Evolutionary conservation across 1,139 yeast species (phyloP).

Genomic region (Pichia sp.): DNA sequence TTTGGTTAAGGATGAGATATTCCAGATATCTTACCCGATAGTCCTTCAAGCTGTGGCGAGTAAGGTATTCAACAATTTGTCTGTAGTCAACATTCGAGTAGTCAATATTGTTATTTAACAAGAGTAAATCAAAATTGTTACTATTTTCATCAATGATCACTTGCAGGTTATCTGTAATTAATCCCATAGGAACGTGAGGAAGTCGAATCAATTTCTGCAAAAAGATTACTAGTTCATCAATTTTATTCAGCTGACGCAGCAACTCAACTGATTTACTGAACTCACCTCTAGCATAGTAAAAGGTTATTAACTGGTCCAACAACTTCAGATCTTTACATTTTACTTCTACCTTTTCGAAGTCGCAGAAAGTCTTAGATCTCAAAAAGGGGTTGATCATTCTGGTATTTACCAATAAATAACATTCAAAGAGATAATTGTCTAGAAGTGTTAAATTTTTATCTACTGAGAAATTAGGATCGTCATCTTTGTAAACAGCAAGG

Average conservation of each 20-base stretch:
- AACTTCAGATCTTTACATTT: slow-evolving; percentile 49
- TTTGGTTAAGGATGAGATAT: slow-evolving; percentile 44
- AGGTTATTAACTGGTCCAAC: slow-evolving; percentile 72
- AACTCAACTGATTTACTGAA: slow-evolving; percentile 69
- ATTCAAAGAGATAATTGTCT: slow-evolving; percentile 75
- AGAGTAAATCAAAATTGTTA: slow-evolving; percentile 47
- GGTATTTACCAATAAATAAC: slow-evolving; percentile 65
- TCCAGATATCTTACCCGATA: slow-evolving; percentile 59
- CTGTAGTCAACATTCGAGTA: slow-evolving; percentile 55
- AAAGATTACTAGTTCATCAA: slow-evolving; percentile 50
- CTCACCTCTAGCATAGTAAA: slow-evolving; percentile 57
- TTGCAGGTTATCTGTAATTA: slow-evolving; percentile 55
- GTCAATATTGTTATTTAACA: slow-evolving; percentile 63
- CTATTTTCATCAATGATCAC: slow-evolving; percentile 36
- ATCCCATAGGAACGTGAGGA: slow-evolving; percentile 44
- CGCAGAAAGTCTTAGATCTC: slow-evolving; percentile 71
- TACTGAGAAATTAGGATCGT: slow-evolving; percentile 16
- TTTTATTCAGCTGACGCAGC: slow-evolving; percentile 34
- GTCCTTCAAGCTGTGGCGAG: slow-evolving; percentile 24
- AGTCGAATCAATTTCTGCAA: slow-evolving; percentile 46
- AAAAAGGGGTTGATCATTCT: slow-evolving; percentile 79
- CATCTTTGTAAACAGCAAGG: slow-evolving; percentile 35
- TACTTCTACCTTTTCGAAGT: slow-evolving; percentile 55
- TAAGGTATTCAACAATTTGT: slow-evolving; percentile 48
- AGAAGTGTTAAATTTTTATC: slow-evolving; percentile 46